phyloP scores from a whole-genome alignment of 495 filamentous ascomycete species.

The Xylaria cubensis region DNA sequence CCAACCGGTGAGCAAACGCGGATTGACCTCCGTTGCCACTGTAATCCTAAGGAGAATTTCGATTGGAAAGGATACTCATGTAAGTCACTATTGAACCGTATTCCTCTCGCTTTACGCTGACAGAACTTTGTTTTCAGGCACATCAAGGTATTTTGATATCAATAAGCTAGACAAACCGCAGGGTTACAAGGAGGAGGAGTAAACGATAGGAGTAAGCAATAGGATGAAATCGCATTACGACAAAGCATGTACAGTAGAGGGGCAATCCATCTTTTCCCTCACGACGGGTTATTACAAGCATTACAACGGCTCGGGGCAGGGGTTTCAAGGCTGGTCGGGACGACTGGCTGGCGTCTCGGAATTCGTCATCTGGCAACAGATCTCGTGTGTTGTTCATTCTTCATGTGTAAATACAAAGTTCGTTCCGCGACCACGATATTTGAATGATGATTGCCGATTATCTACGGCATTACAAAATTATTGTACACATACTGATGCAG shows the following conservation, averaged over 20 bases:
- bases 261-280: conserved; percentile 34
- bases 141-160: conserved; percentile 80
- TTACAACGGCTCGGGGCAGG: conserved; percentile 35
- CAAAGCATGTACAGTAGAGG: conserved; percentile 33
- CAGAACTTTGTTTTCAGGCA: conserved; percentile 57
- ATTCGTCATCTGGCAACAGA: conserved; percentile 37
- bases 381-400: conserved; percentile 35
- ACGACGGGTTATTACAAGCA: conserved; percentile 38
- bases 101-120: background rate
- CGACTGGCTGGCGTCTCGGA: conserved; percentile 40
- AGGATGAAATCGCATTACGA: conserved; percentile 18
- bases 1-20: conserved; percentile 83
- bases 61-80: conserved; percentile 98
- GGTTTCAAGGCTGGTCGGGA: conserved; percentile 34
- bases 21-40: conserved; percentile 85
- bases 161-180: conserved; percentile 80
- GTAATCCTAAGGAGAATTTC: conserved; percentile 96
- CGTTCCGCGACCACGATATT: conserved; percentile 16
- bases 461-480: conserved; percentile 7
- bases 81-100: conserved; percentile 53
- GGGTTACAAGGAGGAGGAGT: conserved; percentile 74
- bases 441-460: conserved; percentile 22
- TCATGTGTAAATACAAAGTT: conserved; percentile 47
- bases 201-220: conserved; percentile 18
- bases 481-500: conserved; percentile 11